A percentile compares a stretch with the other conserved stretches of the same genome.
phyloP scores from a whole-genome alignment of 345 rosid genomes.

The Euphorbia peplus region DNA sequence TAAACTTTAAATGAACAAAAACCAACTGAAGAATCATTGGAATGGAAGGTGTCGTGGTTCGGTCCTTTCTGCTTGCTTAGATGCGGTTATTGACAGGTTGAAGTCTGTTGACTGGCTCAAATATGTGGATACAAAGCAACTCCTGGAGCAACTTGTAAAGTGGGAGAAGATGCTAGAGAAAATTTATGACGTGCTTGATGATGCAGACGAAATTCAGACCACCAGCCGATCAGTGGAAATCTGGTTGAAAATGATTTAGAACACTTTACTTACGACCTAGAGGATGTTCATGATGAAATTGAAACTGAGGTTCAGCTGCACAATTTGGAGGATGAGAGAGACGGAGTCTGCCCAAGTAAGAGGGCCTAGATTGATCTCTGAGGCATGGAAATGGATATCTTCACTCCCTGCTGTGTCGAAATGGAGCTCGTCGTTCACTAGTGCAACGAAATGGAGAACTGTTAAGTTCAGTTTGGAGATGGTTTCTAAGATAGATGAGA shows the following conservation, averaged over 20 bases:
- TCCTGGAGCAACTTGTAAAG: constrained; percentile 1
- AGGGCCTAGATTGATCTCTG: too few species aligned
- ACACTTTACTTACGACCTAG: constrained; percentile 22
- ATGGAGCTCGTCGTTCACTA: too few species aligned
- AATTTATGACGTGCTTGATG: constrained; percentile 13
- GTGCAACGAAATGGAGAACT: background rate
- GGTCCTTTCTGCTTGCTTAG: background rate
- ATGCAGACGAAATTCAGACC: constrained; percentile 19
- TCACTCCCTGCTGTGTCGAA: background rate
- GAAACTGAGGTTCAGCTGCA: background rate
- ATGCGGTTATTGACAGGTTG: background rate
- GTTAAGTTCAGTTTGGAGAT: constrained; percentile 10
- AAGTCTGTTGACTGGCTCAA: background rate
- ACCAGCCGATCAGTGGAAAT: background rate
- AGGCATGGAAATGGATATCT: background rate
- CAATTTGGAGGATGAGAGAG: background rate
- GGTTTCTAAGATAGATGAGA: constrained; percentile 11
- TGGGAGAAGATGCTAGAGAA: background rate
- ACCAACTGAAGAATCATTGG: background rate
- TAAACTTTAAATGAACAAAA: too few species aligned
- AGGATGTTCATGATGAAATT: constrained; percentile 24
- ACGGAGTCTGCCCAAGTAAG: background rate
- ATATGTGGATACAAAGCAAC: background rate
- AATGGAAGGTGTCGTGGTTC: constrained; percentile 1
- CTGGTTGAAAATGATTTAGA: constrained; percentile 25